These are phyloP conservation scores for Nicotiana undulata DNA, from an alignment of 257 asterid species.

Conservation along the genomic window DNA sequence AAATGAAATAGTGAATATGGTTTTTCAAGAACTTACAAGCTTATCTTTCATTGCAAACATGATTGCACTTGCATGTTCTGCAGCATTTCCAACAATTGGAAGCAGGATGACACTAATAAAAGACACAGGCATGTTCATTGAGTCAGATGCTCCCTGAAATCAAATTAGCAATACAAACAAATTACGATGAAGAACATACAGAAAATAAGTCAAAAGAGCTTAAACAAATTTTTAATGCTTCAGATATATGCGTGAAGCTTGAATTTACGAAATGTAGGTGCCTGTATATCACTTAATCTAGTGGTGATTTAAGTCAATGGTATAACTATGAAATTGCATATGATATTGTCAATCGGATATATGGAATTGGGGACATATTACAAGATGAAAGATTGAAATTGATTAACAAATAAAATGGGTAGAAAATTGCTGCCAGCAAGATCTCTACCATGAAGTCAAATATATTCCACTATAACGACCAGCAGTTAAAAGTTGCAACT, in stretches of 20 bases:
- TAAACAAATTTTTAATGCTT: not conserved
- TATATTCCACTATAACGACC: too few species aligned
- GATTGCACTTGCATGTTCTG: conserved; percentile 98
- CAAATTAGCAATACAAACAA: not conserved
- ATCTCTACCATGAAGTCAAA: too few species aligned
- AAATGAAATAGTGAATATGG: not conserved
- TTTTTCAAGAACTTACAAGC: conserved; percentile 27
- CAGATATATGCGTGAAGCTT: not conserved
- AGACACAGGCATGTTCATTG: conserved; percentile 77
- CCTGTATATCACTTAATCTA: too few species aligned
- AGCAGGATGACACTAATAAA: conserved; percentile 91
- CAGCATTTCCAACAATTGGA: conserved; percentile 93
- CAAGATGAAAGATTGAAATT: too few species aligned
- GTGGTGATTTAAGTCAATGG: too few species aligned
- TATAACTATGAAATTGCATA: too few species aligned
- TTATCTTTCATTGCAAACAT: conserved; percentile 96
- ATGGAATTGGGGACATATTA: too few species aligned
- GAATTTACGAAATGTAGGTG: too few species aligned
- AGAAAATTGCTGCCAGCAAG: too few species aligned
- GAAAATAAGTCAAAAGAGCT: not conserved
- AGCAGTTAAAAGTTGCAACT: too few species aligned
- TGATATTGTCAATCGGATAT: too few species aligned
- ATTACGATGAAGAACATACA: conserved; percentile 3
- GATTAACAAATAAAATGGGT: too few species aligned
- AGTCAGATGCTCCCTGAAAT: conserved; percentile 82